Conservation (phyloP, 177 flowering plant species). For the Tripterygium wilfordii region DNA sequence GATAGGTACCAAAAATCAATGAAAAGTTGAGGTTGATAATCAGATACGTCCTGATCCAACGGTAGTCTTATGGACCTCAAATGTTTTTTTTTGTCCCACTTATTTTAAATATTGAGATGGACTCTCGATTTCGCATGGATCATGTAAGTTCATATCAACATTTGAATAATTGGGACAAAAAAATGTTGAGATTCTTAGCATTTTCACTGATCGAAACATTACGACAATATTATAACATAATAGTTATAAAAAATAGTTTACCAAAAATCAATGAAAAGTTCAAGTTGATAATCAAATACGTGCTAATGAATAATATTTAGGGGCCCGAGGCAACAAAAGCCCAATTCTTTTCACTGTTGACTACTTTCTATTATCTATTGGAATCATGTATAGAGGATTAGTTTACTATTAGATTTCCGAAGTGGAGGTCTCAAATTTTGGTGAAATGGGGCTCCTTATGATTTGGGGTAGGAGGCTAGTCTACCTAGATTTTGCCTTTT, state of each 20-base stretch:
- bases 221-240: background rate
- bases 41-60: too few relatives aligned
- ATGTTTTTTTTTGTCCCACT: too few relatives aligned
- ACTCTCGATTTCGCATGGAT: too few relatives aligned
- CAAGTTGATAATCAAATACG: background rate
- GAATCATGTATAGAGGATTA: background rate
- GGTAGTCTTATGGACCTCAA: too few relatives aligned
- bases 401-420: background rate
- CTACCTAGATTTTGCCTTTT: background rate
- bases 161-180: too few relatives aligned
- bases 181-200: too few relatives aligned
- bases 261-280: too few relatives aligned
- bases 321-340: constrained; percentile 19
- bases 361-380: background rate
- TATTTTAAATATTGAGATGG: too few relatives aligned
- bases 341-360: background rate
- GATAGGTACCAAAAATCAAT: too few relatives aligned
- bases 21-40: too few relatives aligned
- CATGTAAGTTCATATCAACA: too few relatives aligned
- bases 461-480: background rate
- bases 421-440: constrained; percentile 4
- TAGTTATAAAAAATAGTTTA: background rate
- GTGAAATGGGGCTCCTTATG: background rate
- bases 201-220: too few relatives aligned
- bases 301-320: constrained; percentile 12